Conservation (phyloP, 192 early-diverging fungal genomes). For the Linnemannia elongata region DNA sequence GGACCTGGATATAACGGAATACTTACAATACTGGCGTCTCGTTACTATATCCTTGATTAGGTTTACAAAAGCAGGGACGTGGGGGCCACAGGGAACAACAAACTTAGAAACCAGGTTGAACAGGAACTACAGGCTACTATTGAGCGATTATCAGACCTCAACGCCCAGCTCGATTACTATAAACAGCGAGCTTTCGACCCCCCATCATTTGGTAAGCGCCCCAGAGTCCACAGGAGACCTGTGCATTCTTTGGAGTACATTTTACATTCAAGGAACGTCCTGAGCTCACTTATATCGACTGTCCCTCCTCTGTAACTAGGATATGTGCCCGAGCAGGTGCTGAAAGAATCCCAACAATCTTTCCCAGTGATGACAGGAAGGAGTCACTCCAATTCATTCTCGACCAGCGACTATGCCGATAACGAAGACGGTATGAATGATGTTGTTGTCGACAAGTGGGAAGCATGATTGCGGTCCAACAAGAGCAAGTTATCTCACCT, state of each 20-base stretch:
- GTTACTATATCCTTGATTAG: not conserved
- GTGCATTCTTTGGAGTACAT: not conserved
- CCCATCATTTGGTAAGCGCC: slow-evolving; percentile 36
- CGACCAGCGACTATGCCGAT: slow-evolving; percentile 53
- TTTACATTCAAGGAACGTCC: not conserved
- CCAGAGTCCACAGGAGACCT: too few relatives aligned
- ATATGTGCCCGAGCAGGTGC: slow-evolving; percentile 28
- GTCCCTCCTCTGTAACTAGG: slow-evolving; percentile 8
- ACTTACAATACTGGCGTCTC: not conserved
- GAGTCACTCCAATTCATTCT: slow-evolving; percentile 56
- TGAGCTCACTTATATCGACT: not conserved
- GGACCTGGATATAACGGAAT: not conserved
- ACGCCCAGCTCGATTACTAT: slow-evolving; percentile 44
- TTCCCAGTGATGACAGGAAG: slow-evolving; percentile 29
- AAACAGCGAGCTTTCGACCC: slow-evolving; percentile 50
- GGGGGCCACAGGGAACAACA: slow-evolving; percentile 46
- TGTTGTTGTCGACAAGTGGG: not conserved
- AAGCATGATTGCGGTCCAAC: not conserved
- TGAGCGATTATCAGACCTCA: slow-evolving; percentile 39
- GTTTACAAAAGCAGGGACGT: slow-evolving; percentile 42
- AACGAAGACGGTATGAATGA: slow-evolving; percentile 45
- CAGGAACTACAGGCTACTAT: slow-evolving; percentile 40
- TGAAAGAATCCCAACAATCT: slow-evolving; percentile 37
- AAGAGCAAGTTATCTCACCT: not conserved
- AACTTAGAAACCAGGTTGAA: slow-evolving; percentile 45